Evolutionary conservation across 2,329 filamentous ascomycete genomes (phyloP).

Genomic region (Stemphylium vesicarium): DNA sequence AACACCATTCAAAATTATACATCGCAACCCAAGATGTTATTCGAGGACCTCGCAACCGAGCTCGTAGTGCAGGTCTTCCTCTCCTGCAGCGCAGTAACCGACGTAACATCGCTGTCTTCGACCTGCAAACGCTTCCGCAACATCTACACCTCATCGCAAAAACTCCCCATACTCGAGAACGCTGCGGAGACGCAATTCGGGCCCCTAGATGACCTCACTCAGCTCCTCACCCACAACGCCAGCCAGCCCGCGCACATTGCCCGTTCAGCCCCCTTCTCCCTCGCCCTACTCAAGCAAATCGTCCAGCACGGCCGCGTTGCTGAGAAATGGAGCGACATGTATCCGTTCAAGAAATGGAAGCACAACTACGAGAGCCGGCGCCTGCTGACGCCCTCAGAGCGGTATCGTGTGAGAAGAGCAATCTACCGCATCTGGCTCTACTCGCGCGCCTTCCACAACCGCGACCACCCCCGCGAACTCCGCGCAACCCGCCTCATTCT

Average conservation of each 20-base stretch:
- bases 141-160: conserved; percentile 61
- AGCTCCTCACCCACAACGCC: conserved; percentile 66
- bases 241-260: conserved; percentile 63
- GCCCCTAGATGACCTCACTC: conserved; percentile 64
- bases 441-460: conserved; percentile 63
- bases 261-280: conserved; percentile 60
- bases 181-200: conserved; percentile 64
- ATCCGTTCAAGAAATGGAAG: conserved; percentile 69
- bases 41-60: conserved; percentile 64
- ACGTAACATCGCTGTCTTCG: conserved; percentile 61
- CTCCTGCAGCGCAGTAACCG: conserved; percentile 58
- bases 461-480: conserved; percentile 57
- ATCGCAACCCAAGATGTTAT: conserved; percentile 54
- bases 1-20: neutral
- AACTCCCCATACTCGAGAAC: conserved; percentile 60
- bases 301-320: conserved; percentile 62
- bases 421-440: conserved; percentile 68
- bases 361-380: conserved; percentile 62
- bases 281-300: conserved; percentile 62
- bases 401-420: conserved; percentile 60
- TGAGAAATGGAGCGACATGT: conserved; percentile 65
- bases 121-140: conserved; percentile 62
- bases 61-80: conserved; percentile 64
- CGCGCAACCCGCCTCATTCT: conserved; percentile 56
- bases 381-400: conserved; percentile 58